Evolutionary conservation across 768 basidiomycete species (phyloP), one percentile per base, ranked within the genome.

Genomic region (Boletus bicolor): DNA sequence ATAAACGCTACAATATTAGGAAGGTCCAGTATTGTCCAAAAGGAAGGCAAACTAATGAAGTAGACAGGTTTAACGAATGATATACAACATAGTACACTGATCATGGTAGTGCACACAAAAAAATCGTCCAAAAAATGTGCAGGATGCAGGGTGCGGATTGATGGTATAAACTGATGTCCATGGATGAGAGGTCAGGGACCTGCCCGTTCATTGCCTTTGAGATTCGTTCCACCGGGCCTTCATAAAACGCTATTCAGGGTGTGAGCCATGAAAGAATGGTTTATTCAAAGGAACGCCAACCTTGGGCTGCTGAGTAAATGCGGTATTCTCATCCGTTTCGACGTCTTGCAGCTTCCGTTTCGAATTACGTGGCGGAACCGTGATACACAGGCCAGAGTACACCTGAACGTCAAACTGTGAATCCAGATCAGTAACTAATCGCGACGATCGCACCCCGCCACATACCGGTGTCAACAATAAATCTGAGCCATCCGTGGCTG

Each of bases 321-420:
- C 7, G 3, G 11, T 10, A 12, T 6, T 11, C 0, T 15, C 53
- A 4, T 60, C 60, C 0, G 8, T 24, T 7, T 65, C 68, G 4
- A 38, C 3, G 19, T 63, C 68, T 15, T 65, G 56, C 14, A 61
- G 30, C 46, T 72, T 71, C 2, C 68, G 63, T 45, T 70, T 69
- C 43, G 46, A 30, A 37, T n/a, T 4, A 32, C 59, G 57, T 0
- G 59, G 53, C 5, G 64, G 70, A 26, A 68, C 42, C 26, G 58
- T 66, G 38, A 72, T 68, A 12, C 60, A 56, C 28, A 72, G 60
- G 7, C 61, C 70, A 35, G 68, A 57, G 28, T 41, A 57, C 12
- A 44, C 32, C 14, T 7, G 37, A 1, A 51, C 19, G 17, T 67
- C 68, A 1, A 54, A 1, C 55, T 58, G 6, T 7, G 24, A 15